A percentile compares a stretch with the other conserved stretches of the same genome.
Evolutionary conservation across 2,329 filamentous ascomycete genomes (phyloP).

Genomic region (Colletotrichum brevisporum): DNA sequence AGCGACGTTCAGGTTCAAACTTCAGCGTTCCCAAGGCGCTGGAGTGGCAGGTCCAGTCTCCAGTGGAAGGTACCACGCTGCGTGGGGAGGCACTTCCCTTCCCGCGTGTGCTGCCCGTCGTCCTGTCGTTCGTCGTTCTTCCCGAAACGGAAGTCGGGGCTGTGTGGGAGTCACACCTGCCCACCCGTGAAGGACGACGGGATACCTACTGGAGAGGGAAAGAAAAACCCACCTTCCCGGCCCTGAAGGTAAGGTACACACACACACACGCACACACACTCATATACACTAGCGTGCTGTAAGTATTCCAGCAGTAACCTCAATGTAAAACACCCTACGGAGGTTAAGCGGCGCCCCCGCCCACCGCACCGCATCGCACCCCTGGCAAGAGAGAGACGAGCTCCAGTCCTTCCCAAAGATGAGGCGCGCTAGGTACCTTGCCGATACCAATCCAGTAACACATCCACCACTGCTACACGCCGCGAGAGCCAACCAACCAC

Average conservation of each 20-base stretch:
- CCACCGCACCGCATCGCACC: constrained; percentile 7
- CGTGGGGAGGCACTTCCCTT: background rate
- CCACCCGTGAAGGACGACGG: background rate
- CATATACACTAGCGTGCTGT: background rate
- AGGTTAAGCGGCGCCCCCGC: constrained; percentile 45
- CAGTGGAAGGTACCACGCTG: background rate
- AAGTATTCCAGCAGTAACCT: constrained; percentile 42
- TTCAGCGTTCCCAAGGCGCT: background rate
- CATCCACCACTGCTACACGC: constrained; percentile 35
- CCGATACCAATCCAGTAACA: constrained; percentile 9
- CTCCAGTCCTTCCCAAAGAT: background rate
- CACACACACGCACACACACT: no score
- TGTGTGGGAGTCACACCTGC: constrained; percentile 26
- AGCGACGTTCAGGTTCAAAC: background rate
- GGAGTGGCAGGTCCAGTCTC: no score
- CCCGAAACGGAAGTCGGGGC: constrained; percentile 31
- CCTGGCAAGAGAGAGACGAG: constrained; percentile 9
- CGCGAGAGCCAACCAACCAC: constrained; percentile 33
- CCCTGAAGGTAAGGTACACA: background rate
- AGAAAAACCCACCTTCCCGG: constrained; percentile 35
- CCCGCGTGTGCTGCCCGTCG: constrained; percentile 22
- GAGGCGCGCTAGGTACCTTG: constrained; percentile 8
- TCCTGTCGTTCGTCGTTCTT: constrained; percentile 31
- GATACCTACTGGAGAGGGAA: constrained; percentile 1
- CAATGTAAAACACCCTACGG: constrained; percentile 55